Conservation (phyloP, 768 basidiomycete species). For the Tricholoma flavovirens region DNA sequence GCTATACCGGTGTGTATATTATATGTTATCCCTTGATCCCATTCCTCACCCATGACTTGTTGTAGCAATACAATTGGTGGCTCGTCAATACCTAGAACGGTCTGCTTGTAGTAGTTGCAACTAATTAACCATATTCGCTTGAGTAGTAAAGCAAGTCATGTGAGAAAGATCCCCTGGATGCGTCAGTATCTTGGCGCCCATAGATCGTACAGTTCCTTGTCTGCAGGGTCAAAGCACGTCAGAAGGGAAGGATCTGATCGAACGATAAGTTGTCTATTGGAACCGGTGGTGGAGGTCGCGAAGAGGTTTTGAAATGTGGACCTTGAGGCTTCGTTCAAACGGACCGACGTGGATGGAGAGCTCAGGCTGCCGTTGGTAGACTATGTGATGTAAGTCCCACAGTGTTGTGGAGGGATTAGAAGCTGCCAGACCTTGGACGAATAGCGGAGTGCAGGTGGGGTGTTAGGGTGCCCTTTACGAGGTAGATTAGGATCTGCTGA, state of each 20-base stretch:
- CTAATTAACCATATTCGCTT: too few relatives aligned
- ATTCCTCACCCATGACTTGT: background rate
- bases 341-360: constrained; percentile 22
- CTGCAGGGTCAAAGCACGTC: constrained; percentile 71
- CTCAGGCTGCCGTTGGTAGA: constrained; percentile 25
- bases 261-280: constrained; percentile 37
- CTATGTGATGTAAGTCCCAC: background rate
- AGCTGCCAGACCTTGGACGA: background rate
- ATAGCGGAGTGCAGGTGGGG: too few relatives aligned
- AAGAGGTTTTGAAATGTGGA: constrained; percentile 26
- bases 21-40: background rate
- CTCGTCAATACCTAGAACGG: too few relatives aligned
- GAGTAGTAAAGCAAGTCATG: too few relatives aligned
- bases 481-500: background rate
- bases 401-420: background rate
- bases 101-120: too few relatives aligned
- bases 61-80: background rate
- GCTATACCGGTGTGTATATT: background rate
- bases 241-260: constrained; percentile 61
- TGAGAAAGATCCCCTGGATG: too few relatives aligned
- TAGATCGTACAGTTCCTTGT: constrained; percentile 71
- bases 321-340: constrained; percentile 23
- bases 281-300: constrained; percentile 21
- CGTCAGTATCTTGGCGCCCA: constrained; percentile 53
- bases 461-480: background rate